Base-by-base conservation (phyloP, 139 green algal genomes). In the Coelastrella sp. region DNA sequence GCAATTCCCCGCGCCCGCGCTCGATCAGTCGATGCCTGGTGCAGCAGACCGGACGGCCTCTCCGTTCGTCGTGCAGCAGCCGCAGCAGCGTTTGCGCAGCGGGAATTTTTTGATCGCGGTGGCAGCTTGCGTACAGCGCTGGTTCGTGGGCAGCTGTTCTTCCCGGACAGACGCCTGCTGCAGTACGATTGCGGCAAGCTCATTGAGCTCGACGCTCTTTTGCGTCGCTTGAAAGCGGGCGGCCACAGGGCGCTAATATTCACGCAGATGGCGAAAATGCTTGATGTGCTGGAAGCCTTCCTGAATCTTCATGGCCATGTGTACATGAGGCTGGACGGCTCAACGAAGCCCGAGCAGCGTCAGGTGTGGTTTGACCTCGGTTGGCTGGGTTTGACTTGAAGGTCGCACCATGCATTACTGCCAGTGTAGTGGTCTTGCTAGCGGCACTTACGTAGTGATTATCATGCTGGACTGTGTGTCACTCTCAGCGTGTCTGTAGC, bases 131-230 rank as follows among this genome's bases (percentile, higher is more conserved):
- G 96, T 74, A 94, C 95, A 0, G 92, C 96, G 16, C 58, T 95
- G 16, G 93, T 98, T 23, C 95, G 98, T 5, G 92, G 92, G 19
- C 96, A 98, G 92, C 94, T 99, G 7, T 99, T 99, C 95, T 99
- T 99, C 93, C 98, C 98, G 0, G 98, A 99, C 93, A 81, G 95
- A 3, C 94, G 96, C 6, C 95, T 99, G 47, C 92, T 99, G 71
- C 97, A 99, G 95, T 99, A 95, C 93, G 97, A 99, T 93, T 99
- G 97, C 86, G 97, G 97, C 89, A 99, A 99, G 93, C 96, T 99
- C 80, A 95, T 98, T 95, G 96, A 98, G 92, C 91, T 99, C 86
- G 96, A 95, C 10, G 79, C 75, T 57, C 94, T 99, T 92, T 94
- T 99, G 87, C 92, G 92, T 5, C 86, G 88, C 32, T 95, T 99